Evolutionary conservation across 176 grass and related monocot genomes (phyloP).

Genomic region (Raddia distichophylla): DNA sequence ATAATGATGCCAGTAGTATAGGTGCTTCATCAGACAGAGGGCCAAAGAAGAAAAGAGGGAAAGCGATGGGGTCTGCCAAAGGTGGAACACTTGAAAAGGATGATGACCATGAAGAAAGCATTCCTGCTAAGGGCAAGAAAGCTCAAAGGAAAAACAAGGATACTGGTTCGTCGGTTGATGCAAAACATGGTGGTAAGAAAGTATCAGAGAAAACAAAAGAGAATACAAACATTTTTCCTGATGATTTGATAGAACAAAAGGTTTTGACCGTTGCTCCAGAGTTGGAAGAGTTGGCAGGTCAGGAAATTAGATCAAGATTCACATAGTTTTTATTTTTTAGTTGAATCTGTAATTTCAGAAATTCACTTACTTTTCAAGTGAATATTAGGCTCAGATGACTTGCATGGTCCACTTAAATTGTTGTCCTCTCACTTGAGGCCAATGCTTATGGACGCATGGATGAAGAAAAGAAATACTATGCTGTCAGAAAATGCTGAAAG

Average conservation of each 20-base stretch:
- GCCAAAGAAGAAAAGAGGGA: conserved; percentile 90
- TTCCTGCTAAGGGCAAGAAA: conserved; percentile 92
- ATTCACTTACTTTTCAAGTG: conserved; percentile 31
- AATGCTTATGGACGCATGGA: conserved; percentile 84
- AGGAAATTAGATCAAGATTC: conserved; percentile 49
- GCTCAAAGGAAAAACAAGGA: conserved; percentile 84
- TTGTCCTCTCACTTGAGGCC: conserved; percentile 86
- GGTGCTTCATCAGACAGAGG: conserved; percentile 71
- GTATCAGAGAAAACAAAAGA: conserved; percentile 76
- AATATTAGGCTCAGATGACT: conserved; percentile 61
- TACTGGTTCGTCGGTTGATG: conserved; percentile 54
- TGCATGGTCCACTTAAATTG: conserved; percentile 58
- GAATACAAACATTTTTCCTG: conserved; percentile 60
- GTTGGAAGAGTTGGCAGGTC: conserved; percentile 83
- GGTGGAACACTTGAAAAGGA: conserved; percentile 67
- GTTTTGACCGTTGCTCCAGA: conserved; percentile 75
- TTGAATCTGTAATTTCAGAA: conserved; percentile 26
- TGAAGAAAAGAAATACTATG: conserved; percentile 84
- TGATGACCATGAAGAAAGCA: conserved; percentile 66
- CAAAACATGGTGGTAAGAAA: conserved; percentile 66
- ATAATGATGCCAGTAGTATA: conserved; percentile 56
- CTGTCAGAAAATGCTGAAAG: conserved; percentile 88
- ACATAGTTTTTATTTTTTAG: conserved; percentile 6
- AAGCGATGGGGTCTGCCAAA: conserved; percentile 61
- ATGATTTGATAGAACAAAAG: conserved; percentile 84